These are phyloP conservation scores for Acanthamoeba castellanii DNA, from an alignment of 208 protist genomes.

Conservation along the genomic window DNA sequence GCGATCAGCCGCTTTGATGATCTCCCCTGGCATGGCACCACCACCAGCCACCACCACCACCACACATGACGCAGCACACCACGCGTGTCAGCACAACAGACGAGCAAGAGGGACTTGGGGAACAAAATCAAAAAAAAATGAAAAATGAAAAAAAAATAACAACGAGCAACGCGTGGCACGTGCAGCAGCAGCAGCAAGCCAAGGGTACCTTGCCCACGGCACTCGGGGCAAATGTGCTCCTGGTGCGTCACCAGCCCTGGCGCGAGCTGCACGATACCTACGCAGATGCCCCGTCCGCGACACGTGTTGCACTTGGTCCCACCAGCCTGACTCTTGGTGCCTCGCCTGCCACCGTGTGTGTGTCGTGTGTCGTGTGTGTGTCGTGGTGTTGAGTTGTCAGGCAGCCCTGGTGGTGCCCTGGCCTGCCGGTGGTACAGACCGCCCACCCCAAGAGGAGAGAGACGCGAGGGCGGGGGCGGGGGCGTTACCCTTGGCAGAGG, in stretches of 20 bases:
- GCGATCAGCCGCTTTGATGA: constrained; percentile 93
- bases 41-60: too few species aligned
- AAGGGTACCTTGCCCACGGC: constrained; percentile 64
- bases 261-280: constrained; percentile 95
- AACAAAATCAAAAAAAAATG: too few species aligned
- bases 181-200: too few species aligned
- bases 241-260: constrained; percentile 92
- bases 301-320: constrained; percentile 94
- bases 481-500: constrained; percentile 84
- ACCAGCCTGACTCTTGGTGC: neutral
- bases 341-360: too few species aligned
- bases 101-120: too few species aligned
- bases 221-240: constrained; percentile 67
- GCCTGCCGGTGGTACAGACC: too few species aligned
- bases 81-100: neutral
- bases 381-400: neutral
- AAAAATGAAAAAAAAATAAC: too few species aligned
- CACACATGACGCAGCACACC: neutral
- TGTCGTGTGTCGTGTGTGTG: neutral
- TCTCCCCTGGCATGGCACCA: constrained; percentile 75
- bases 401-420: neutral
- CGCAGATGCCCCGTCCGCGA: constrained; percentile 94
- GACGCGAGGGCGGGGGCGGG: neutral
- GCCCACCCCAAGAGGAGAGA: constrained; percentile 54
- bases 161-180: neutral